phyloP scores from a whole-genome alignment of 768 basidiomycete genomes.

The Kwoniella shandongensis region DNA sequence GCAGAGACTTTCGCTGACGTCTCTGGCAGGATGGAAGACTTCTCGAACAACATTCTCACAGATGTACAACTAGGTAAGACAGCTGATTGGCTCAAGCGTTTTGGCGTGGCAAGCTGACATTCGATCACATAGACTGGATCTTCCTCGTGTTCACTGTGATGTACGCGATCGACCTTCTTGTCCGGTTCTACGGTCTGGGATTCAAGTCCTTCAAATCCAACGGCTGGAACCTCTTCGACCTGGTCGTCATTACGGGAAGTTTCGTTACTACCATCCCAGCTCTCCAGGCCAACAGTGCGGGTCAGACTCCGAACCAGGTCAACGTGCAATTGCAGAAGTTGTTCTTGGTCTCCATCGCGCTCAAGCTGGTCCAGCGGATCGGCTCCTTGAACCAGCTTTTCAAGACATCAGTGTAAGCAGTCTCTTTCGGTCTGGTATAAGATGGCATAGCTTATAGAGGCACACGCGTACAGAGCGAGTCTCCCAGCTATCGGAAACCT shows the following conservation, averaged over 20 bases:
- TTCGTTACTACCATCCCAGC: constrained; percentile 78
- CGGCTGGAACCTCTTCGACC: constrained; percentile 92
- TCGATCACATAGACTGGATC: constrained; percentile 62
- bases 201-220: constrained; percentile 79
- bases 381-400: constrained; percentile 89
- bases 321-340: constrained; percentile 56
- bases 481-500: constrained; percentile 81
- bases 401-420: constrained; percentile 85
- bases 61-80: constrained; percentile 51
- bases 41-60: constrained; percentile 58
- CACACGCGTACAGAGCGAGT: constrained; percentile 66
- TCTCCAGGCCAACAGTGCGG: constrained; percentile 52
- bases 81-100: background rate
- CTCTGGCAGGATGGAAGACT: constrained; percentile 73
- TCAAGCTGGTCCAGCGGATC: constrained; percentile 89
- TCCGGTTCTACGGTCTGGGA: constrained; percentile 82
- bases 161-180: constrained; percentile 72
- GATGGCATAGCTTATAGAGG: too few relatives aligned
- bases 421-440: background rate
- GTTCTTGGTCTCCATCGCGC: constrained; percentile 86
- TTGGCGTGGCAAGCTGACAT: background rate
- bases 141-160: constrained; percentile 71
- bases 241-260: constrained; percentile 75
- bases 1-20: background rate
- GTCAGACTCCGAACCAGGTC: constrained; percentile 26